Base-by-base conservation (phyloP, 768 basidiomycete species). In the Rhodosporidiobolus odoratus region DNA sequence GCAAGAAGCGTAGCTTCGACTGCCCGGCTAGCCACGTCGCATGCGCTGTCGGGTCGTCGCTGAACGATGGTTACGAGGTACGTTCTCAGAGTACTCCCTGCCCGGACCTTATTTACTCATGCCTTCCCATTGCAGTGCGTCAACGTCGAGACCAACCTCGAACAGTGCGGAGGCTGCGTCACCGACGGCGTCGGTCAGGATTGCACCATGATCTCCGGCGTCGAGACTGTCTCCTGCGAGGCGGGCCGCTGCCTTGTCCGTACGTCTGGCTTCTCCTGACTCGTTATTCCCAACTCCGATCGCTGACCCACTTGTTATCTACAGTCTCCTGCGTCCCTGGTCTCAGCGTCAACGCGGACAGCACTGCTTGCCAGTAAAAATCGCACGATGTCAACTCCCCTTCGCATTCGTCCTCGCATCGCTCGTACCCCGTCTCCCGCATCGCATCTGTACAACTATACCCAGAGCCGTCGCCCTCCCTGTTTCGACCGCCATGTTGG, bases 91-190 rank as follows among this genome's bases (percentile, higher is more conserved):
- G n/a, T 27, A 12, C 23, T 54, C 48, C 8, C 12, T 40, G 43
- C n/a, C 16, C n/a, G 21, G 4, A n/a, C 40, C 15, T 13, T 7
- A 13, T 21, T 62, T 68, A 40, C 59, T 41, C 57, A 21, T 19
- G 37, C 15, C 40, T 34, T 17, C 23, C 23, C 1, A 38, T 17
- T 13, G 17, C 57, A 81, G 72, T 80, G 82, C 77, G 77, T 91
- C 62, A 88, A 91, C 79, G 83, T 84, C 53, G 74, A 79, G 25
- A 80, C 80, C 53, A 88, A 90, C 74, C 83, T 90, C 48, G 82
- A 85, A 71, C 86, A 86, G 30, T 91, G 89, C 79, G 89, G 89
- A 73, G 90, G 90, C 41, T 91, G 89, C 77, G 79, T 84, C 3
- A 81, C 84, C 23, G 57, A 72, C 34, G 86, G 85, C 27, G 76